Conservation (phyloP, 2,329 filamentous ascomycete genomes). For the Stachybotrys chlorohalonatus region DNA sequence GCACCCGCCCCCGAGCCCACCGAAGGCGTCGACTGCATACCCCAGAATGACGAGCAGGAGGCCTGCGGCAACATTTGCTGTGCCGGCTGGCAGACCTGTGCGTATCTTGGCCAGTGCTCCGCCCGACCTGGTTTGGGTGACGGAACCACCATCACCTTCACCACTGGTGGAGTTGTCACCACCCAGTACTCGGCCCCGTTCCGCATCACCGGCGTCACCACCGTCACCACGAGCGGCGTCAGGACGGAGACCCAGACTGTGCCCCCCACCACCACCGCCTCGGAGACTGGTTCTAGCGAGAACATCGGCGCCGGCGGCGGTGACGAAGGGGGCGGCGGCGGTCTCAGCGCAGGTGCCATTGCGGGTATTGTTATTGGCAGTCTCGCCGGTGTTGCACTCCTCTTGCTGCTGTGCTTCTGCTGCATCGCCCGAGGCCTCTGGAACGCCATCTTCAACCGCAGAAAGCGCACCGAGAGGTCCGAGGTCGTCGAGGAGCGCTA, state of each 20-base stretch:
- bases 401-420: slow-evolving; percentile 66
- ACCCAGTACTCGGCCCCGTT: slow-evolving; percentile 44
- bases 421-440: slow-evolving; percentile 57
- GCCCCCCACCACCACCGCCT: slow-evolving; percentile 34
- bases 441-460: slow-evolving; percentile 54
- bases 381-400: slow-evolving; percentile 55
- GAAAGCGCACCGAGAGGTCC: slow-evolving; percentile 44
- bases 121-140: slow-evolving; percentile 39
- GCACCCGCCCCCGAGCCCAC: slow-evolving; percentile 34
- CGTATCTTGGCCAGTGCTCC: slow-evolving; percentile 46
- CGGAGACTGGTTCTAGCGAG: slow-evolving; percentile 31
- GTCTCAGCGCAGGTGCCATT: slow-evolving; percentile 63
- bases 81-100: slow-evolving; percentile 59
- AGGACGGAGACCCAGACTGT: slow-evolving; percentile 43
- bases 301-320: slow-evolving; percentile 27
- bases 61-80: slow-evolving; percentile 65
- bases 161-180: slow-evolving; percentile 37
- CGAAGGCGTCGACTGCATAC: slow-evolving; percentile 38
- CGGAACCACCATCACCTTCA: slow-evolving; percentile 32
- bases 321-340: slow-evolving; percentile 24
- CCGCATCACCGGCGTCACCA: slow-evolving; percentile 47
- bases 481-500: slow-evolving; percentile 57
- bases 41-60: slow-evolving; percentile 42
- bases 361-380: slow-evolving; percentile 73
- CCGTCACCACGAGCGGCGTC: slow-evolving; percentile 41